Base-by-base conservation (phyloP, 495 filamentous ascomycete species). In the Hypoxylon fragiforme region DNA sequence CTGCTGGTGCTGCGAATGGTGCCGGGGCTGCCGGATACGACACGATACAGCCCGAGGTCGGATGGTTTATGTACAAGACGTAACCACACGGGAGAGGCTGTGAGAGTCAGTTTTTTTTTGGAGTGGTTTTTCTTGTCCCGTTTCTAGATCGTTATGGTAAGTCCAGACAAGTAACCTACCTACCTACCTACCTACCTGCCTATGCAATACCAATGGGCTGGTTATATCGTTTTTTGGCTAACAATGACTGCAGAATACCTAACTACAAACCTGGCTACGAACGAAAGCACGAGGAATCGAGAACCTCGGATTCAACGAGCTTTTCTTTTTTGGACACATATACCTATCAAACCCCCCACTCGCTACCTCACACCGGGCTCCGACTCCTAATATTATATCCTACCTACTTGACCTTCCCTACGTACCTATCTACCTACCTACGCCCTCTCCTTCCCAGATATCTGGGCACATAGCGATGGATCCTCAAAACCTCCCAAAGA, bases 51-150 rank as follows among this genome's bases (percentile, higher is more conserved):
- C 73, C 73, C 3, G 66, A 70, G 55, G 40, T 66, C 14, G 70
- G 71, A 24, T 75, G 71, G 72, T 68, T 73, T 20, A 71, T 76
- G 56, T 69, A 69, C 39, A 59, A 58, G 43, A 69, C 68, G 38
- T 69, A 53, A 66, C 49, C 15, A 26, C 12, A 4, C 7, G 36
- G 46, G 21, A 34, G 39, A 15, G 13, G 39, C 51, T 37, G 51
- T 55, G 43, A 41, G 19, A 43, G 35, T 31, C 28, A 19, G 34
- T 38, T n/a, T n/a, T n/a, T n/a, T n/a, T n/a, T n/a, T n/a, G n/a
- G n/a, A n/a, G n/a, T n/a, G n/a, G n/a, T n/a, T n/a, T n/a, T n/a
- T n/a, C n/a, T n/a, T n/a, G n/a, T n/a, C n/a, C n/a, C n/a, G n/a
- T n/a, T n/a, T n/a, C n/a, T n/a, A n/a, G n/a, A n/a, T n/a, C n/a